Evolutionary conservation across 176 grass and related monocot genomes (phyloP), one percentile per base, ranked within the genome.

Genomic region (Cocos nucifera): DNA sequence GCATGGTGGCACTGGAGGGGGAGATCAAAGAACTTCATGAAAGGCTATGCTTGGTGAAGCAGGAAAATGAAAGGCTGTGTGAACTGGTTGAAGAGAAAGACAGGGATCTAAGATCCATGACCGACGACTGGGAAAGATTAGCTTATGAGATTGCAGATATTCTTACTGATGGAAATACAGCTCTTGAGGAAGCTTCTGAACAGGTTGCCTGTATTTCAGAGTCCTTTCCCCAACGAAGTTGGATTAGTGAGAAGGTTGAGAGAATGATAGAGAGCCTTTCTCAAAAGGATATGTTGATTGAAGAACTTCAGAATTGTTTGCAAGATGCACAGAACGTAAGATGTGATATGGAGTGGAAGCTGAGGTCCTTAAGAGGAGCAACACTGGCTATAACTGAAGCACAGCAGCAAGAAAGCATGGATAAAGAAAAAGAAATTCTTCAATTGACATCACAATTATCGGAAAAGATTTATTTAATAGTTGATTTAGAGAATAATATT

Each of bases 301-400:
- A 85, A 73, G 87, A 85, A 76, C 87, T 98, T 73, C 82, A 81
- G 69, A 81, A 75, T 58, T 74, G 78, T 19, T 86, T 98, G 66
- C 80, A 85, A 65, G 93, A 88, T 49, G 93, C 76, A 60, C 84
- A 98, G 69, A 63, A 26, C 48, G 82, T 88, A 73, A 92, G 82
- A 51, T 73, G 63, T 60, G 81, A 86, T 53, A 70, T 98, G 74
- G 87, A 98, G 53, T 78, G 70, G 79, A 98, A 98, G 66, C 83
- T 98, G 23, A 88, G 68, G 32, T 98, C 84, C 68, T 85, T 98
- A 72, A 86, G 81, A 75, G 87, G 84, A 66, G 87, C 87, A 79
- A 86, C 85, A 75, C 76, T 88, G 39, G 87, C 79, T 53, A 73
- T 92, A 78, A 80, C 80, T 80, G 87, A 88, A 71, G 77, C 78